Evolutionary conservation across 108 stramenopile species (phyloP), one percentile per base, ranked within the genome.

Genomic region (Cyclostephanos tholiformis): DNA sequence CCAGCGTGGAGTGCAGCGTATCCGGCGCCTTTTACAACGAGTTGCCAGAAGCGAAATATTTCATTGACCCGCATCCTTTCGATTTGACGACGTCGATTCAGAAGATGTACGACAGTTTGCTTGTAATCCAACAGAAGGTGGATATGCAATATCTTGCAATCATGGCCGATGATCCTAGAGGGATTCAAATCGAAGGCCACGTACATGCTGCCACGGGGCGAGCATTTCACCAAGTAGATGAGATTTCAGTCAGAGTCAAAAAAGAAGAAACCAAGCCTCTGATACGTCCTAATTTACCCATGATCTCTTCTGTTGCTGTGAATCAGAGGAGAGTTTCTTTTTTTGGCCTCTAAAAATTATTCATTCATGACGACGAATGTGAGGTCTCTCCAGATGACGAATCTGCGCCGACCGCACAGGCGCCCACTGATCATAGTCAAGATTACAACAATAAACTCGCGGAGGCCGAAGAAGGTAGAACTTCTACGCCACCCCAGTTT

Each of bases 1-100:
- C 78, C 9, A 73, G 76, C 46, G 85, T 86, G 0, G 85, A 86
- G 67, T 86, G 85, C 56, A 80, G 79, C 55, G 58, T 83, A 23
- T 51, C 70, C 0, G 85, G 85, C 16, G 63, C 23, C 4, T 86
- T 86, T 44, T 80, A 70, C 30, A 70, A 41, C 19, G 44, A 86
- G n/a, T 55, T 86, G 30, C 85, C 85, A 17, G 41, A 41, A 41
- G 41, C 41, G 41, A 41, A 41, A 12, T 9, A 41, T 41, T 41
- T 9, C 12, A 41, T 41, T 10, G 41, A 41, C 12, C 41, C 41
- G 9, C 41, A 41, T 41, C 9, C 41, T 8, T 41, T 41, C 41
- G 41, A 41, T 41, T 1, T 41, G 41, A 41, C 4, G 9, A 41
- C 1, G 41, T 41, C 41, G 41, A 41, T 41, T 41, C 9, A 12